These are phyloP conservation scores for Ophiostoma tasmaniense DNA, from an alignment of 2,329 filamentous ascomycete genomes.

Conservation along the genomic window DNA sequence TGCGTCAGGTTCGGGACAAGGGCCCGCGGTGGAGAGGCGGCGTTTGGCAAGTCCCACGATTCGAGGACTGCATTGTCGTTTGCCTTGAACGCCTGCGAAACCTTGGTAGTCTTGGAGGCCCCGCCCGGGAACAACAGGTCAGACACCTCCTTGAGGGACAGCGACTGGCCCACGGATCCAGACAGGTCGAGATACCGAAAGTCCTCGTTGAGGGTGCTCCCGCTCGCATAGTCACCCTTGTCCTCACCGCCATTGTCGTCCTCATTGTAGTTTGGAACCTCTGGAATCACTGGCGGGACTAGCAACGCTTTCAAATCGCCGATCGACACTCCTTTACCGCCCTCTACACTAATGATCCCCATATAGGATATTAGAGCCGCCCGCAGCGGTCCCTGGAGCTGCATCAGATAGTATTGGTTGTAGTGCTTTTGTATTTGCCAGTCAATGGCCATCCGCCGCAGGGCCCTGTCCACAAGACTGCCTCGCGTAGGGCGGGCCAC, in stretches of 20 bases:
- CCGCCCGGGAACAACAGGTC: constrained; percentile 38
- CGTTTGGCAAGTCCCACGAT: constrained; percentile 40
- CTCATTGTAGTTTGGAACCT: constrained; percentile 23
- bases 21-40: constrained; percentile 28
- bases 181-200: constrained; percentile 48
- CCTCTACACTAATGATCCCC: constrained; percentile 32
- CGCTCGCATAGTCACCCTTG: constrained; percentile 15
- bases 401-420: constrained; percentile 48
- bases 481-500: constrained; percentile 35
- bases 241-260: constrained; percentile 10
- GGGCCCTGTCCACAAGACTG: constrained; percentile 44
- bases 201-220: constrained; percentile 34
- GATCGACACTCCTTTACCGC: constrained; percentile 35
- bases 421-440: constrained; percentile 50
- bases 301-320: constrained; percentile 44
- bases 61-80: constrained; percentile 32
- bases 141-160: constrained; percentile 44
- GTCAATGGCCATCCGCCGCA: constrained; percentile 43
- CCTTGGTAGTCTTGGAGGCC: background rate
- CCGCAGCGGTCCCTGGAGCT: constrained; percentile 45
- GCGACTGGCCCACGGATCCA: constrained; percentile 40
- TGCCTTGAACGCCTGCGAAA: background rate
- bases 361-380: constrained; percentile 44
- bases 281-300: constrained; percentile 27
- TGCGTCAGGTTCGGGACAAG: constrained; percentile 52